These are phyloP conservation scores for Macrophomina phaseolina DNA, from an alignment of 2,329 filamentous ascomycete genomes.

Conservation along the genomic window DNA sequence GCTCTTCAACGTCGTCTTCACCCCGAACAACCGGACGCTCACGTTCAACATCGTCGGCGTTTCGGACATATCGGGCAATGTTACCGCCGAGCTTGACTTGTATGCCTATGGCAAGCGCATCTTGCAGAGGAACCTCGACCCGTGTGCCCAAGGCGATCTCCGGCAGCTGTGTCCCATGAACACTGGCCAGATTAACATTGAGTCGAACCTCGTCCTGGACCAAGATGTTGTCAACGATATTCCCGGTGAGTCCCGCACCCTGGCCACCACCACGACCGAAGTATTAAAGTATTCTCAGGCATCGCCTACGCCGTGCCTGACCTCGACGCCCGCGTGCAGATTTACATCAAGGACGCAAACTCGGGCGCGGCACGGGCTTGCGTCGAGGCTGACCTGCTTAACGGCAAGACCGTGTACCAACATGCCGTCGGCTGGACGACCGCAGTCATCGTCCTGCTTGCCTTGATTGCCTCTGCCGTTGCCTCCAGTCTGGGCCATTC, in stretches of 20 bases:
- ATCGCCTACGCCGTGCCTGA: conserved; percentile 91
- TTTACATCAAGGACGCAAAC: conserved; percentile 76
- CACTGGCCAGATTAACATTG: conserved; percentile 77
- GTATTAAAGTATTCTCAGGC: conserved; percentile 39
- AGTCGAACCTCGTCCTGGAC: conserved; percentile 65
- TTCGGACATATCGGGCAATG: conserved; percentile 81
- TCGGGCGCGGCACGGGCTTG: conserved; percentile 75
- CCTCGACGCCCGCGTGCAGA: conserved; percentile 81
- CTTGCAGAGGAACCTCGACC: conserved; percentile 40
- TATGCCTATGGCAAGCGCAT: conserved; percentile 71
- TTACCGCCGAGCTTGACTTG: conserved; percentile 76
- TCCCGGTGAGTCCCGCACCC: conserved; percentile 59
- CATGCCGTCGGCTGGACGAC: conserved; percentile 88
- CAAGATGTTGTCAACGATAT: conserved; percentile 69
- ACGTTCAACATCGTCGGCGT: conserved; percentile 78
- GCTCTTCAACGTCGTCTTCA: conserved; percentile 84
- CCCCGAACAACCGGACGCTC: conserved; percentile 74
- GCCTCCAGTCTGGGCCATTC: conserved; percentile 89
- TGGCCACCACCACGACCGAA: neutral
- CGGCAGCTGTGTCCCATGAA: conserved; percentile 92
- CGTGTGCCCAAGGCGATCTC: conserved; percentile 67
- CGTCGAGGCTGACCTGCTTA: conserved; percentile 84
- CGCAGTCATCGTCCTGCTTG: conserved; percentile 83
- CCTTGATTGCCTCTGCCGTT: conserved; percentile 82
- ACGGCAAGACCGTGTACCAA: conserved; percentile 89